Base-by-base conservation (phyloP, 345 rosid species). In the Eucalyptus cloeziana region DNA sequence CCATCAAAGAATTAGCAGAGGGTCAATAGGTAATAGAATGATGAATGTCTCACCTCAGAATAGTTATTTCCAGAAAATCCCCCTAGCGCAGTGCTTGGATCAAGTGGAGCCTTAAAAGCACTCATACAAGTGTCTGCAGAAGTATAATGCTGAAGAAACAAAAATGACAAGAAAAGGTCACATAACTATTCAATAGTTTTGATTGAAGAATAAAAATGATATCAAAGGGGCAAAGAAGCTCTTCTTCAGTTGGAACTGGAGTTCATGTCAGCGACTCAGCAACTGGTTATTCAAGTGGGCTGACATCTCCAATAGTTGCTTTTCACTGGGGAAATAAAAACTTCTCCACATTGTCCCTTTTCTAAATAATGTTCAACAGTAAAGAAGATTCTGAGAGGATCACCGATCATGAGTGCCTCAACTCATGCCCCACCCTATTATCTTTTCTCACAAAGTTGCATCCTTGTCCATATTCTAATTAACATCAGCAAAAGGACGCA, bases 81-180 rank as follows among this genome's bases (percentile, higher is more conserved):
- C 90, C 99, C 99, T 91, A 97, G 91, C 86, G 94, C 95, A 85
- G 99, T 96, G 94, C 97, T 97, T 91, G 99, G 99, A 93, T 97
- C 99, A 90, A 97, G 95, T 69, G 99, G 99, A 56, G 95, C 99
- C 92, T 97, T 89, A 92, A 97, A 97, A 89, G 99, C 99, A 90
- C 99, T 96, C 93, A 94, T 86, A 90, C 99, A 97, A 86, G 92
- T 85, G 86, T 96, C 99, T 88, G 98, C 89, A 87, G 99, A 94
- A 86, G 99, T 95, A 92, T 93, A 97, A 92, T 97, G 99, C 99
- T 97, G 96, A 88, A 92, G 31, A 62, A 13, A 86, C 90, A 87
- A 87, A 91, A 54, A 90, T 79, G 49, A 47, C 31, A 79, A 44
- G 64, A 27, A 17, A 49, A 13, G n/a, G n/a, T 76, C 54, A 27